Evolutionary conservation across 2,329 filamentous ascomycete genomes (phyloP).

Genomic region (Coniochaeta hoffmannii): DNA sequence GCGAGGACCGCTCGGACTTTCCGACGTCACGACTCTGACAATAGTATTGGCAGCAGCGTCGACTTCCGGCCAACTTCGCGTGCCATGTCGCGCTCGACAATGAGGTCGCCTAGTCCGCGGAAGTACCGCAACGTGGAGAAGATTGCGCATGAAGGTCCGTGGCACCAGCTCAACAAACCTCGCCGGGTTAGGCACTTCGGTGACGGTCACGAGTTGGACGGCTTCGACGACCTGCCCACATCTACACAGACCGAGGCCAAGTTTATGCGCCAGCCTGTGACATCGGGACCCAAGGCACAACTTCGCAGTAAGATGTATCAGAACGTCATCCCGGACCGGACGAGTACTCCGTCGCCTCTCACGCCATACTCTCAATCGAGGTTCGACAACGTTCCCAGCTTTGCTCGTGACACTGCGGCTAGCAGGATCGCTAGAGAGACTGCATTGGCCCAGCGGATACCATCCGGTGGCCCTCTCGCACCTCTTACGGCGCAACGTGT

Average conservation of each 20-base stretch:
- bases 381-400: conserved; percentile 48
- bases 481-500: conserved; percentile 49
- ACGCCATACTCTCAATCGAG: conserved; percentile 51
- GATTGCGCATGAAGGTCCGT: conserved; percentile 37
- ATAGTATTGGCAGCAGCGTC: conserved; percentile 54
- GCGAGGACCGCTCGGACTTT: conserved; percentile 65
- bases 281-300: conserved; percentile 58
- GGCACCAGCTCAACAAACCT: conserved; percentile 68
- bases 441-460: conserved; percentile 50
- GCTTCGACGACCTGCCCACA: conserved; percentile 90
- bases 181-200: conserved; percentile 69
- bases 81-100: conserved; percentile 47
- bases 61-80: conserved; percentile 52
- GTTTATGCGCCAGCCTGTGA: conserved; percentile 72
- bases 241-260: conserved; percentile 74
- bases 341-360: conserved; percentile 42
- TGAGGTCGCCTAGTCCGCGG: conserved; percentile 54
- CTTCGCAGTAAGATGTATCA: conserved; percentile 51
- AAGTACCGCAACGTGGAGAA: conserved; percentile 34
- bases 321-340: conserved; percentile 46
- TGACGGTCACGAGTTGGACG: conserved; percentile 85
- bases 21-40: conserved; percentile 77
- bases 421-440: conserved; percentile 59
- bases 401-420: conserved; percentile 58
- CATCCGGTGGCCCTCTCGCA: conserved; percentile 44